Evolutionary conservation across 371 early-diverging fungal genomes (phyloP).

Genomic region (Apophysomyces trapeziformis): DNA sequence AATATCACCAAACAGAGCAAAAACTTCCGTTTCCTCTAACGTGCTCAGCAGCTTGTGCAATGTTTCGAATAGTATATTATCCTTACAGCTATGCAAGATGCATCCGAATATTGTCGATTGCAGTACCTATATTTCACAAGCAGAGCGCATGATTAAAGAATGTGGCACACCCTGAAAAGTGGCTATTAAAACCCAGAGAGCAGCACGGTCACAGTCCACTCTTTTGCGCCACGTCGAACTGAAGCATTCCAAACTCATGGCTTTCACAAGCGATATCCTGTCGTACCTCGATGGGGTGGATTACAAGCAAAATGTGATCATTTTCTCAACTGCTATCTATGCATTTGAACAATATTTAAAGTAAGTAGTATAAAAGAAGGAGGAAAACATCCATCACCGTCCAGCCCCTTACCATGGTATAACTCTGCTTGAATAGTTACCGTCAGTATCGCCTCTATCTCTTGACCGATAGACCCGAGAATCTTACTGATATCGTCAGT

Average conservation of each 20-base stretch:
- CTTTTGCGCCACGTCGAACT: no score
- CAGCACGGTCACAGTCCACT: no score
- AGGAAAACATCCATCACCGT: neutral
- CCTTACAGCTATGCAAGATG: no score
- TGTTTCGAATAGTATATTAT: no score
- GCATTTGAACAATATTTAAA: slow-evolving; percentile 72
- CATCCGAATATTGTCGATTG: no score
- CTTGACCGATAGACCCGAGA: slow-evolving; percentile 66
- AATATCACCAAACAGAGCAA: no score
- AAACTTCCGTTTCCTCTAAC: no score
- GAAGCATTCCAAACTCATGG: neutral
- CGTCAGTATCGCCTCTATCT: slow-evolving; percentile 80
- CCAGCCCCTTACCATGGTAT: neutral
- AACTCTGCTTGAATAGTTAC: slow-evolving; percentile 31
- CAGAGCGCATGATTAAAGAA: no score
- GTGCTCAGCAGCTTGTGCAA: no score
- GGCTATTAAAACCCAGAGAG: no score
- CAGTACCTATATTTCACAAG: no score
- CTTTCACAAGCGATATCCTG: slow-evolving; percentile 9
- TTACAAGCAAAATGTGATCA: slow-evolving; percentile 80
- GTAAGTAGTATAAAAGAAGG: slow-evolving; percentile 33
- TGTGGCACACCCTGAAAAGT: no score
- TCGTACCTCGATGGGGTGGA: slow-evolving; percentile 37
- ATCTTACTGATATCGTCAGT: slow-evolving; percentile 67
- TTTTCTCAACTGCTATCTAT: slow-evolving; percentile 68